Conservation (phyloP, 2,329 filamentous ascomycete species). For the Magnaporthiopsis rhizophila region DNA sequence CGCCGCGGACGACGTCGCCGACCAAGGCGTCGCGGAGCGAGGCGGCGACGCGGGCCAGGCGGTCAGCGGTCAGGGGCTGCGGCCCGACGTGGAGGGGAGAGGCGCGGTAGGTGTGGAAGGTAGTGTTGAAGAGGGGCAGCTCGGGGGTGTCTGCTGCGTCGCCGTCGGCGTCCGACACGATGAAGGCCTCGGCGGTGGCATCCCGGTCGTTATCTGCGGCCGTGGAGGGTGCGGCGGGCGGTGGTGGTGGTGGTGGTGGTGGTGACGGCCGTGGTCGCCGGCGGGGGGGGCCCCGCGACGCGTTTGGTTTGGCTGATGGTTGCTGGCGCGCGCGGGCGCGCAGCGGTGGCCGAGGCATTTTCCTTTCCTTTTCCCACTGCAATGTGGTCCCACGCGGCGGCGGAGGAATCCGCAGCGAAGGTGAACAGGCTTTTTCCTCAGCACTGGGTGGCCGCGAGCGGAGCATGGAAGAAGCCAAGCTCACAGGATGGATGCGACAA, state of each 20-base stretch:
- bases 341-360: slow-evolving; percentile 6
- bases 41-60: slow-evolving; percentile 35
- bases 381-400: too few relatives aligned
- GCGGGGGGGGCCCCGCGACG: background rate
- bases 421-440: too few relatives aligned
- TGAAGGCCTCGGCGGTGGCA: background rate
- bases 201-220: background rate
- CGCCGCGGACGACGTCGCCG: slow-evolving; percentile 51
- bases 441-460: too few relatives aligned
- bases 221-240: background rate
- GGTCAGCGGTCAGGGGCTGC: slow-evolving; percentile 26
- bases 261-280: background rate
- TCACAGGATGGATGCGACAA: too few relatives aligned
- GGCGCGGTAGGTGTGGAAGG: slow-evolving; percentile 47
- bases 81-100: slow-evolving; percentile 44
- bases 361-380: background rate
- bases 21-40: slow-evolving; percentile 46
- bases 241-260: background rate
- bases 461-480: too few relatives aligned
- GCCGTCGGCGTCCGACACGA: background rate
- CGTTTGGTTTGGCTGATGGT: background rate
- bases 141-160: background rate
- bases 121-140: slow-evolving; percentile 47
- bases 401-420: too few relatives aligned
- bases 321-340: slow-evolving; percentile 1